Base-by-base conservation (phyloP, 257 asterid species). In the Cinchona pubescens region DNA sequence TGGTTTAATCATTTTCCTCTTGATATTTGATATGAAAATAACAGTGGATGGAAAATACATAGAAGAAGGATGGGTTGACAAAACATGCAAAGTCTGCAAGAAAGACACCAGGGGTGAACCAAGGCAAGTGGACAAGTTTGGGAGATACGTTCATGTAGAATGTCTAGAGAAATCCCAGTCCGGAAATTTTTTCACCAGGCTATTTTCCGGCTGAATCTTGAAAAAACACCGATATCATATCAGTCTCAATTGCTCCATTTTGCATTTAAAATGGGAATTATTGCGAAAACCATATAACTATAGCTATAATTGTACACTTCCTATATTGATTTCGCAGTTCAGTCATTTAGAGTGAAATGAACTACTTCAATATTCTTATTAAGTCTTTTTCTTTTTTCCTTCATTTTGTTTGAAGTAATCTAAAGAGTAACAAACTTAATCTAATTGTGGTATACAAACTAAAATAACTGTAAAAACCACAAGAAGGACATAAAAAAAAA, bases 31-130 rank as follows among this genome's bases (percentile, higher is more conserved):
- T 7, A 25, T 19, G 25, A 25, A 15, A 60, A 11, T 23, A 58
- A 45, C 77, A 94, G 98, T 92, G 87, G 97, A 94, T 66, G 98
- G 98, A 55, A 75, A 86, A 38, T 94, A 92, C 59, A 97, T 94
- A 70, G 98, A 92, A 79, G 98, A 94, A 65, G 98, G 97, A 68
- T 94, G 98, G 98, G 95, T 94, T 80, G 98, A 94, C 88, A 94
- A 94, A 77, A 94, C 91, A 2, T 94, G 97, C 93, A 92, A 86
- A 79, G 86, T 94, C n/a, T 94, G 98, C 90, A 92, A 88, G 91
- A 90, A 88, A 83, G 97, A 92, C 83, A 94, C 98, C 0, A 86
- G 69, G 56, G 97, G 98, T 73, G 97, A 88, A 73, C 78, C 93
- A 15, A 86, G 98, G 25, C 97, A 92, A 78, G 90, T 88, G 5